phyloP scores from a whole-genome alignment of 2,329 filamentous ascomycete genomes.

The Trichoderma simmonsii region DNA sequence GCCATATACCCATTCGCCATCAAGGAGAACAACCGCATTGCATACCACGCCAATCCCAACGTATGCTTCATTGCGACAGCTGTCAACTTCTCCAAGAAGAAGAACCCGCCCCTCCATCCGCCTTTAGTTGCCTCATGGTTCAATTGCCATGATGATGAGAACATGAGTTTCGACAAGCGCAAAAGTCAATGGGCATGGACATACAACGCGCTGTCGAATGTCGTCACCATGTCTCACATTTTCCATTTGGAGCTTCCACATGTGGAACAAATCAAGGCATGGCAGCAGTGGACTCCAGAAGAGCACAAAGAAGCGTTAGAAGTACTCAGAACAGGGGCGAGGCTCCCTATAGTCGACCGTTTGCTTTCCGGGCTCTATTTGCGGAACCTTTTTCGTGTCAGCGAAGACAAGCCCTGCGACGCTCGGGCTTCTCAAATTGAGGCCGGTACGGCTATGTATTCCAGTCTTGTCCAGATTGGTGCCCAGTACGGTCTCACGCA shows the following conservation, averaged over 20 bases:
- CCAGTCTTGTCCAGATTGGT: background rate
- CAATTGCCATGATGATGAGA: background rate
- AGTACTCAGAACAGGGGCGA: background rate
- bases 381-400: background rate
- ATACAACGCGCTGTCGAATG: background rate
- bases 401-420: background rate
- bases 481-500: background rate
- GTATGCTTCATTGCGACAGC: background rate
- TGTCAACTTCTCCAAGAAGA: background rate
- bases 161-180: background rate
- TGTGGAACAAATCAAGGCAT: background rate
- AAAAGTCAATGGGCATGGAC: background rate
- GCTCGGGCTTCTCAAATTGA: background rate
- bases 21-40: background rate
- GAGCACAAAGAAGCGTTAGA: background rate
- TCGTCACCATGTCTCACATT: background rate
- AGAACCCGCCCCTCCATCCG: background rate
- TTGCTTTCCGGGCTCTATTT: background rate
- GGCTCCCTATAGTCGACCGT: background rate
- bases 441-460: background rate
- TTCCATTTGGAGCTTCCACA: background rate
- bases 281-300: background rate
- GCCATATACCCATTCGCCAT: background rate
- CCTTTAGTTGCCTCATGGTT: background rate
- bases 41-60: background rate